A percentile compares a stretch with the other conserved stretches of the same genome.
phyloP scores from a whole-genome alignment of 805 yeast genomes.

The Scheffersomyces ergatensis region DNA sequence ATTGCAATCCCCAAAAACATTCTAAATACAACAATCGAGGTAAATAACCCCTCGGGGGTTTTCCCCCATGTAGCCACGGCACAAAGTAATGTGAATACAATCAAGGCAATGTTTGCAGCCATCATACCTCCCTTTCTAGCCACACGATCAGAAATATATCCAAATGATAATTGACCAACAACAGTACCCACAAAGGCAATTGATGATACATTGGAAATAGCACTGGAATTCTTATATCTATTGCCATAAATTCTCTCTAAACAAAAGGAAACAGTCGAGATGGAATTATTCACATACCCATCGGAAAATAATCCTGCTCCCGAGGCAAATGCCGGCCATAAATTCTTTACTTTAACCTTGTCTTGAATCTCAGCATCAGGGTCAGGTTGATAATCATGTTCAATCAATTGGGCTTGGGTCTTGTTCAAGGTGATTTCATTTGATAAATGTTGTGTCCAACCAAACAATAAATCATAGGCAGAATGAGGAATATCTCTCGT shows the following conservation, averaged over 20 bases:
- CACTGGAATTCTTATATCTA: slow-evolving; percentile 59
- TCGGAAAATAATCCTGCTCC: slow-evolving; percentile 95
- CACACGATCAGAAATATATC: slow-evolving; percentile 73
- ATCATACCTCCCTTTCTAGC: slow-evolving; percentile 86
- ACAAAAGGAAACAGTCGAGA: slow-evolving; percentile 74
- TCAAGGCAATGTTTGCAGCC: slow-evolving; percentile 69
- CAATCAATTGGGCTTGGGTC: slow-evolving; percentile 13
- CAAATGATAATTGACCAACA: slow-evolving; percentile 79
- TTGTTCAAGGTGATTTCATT: slow-evolving; percentile 44
- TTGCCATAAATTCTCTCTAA: slow-evolving; percentile 63
- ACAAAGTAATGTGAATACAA: slow-evolving; percentile 72
- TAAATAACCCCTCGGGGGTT: slow-evolving; percentile 71
- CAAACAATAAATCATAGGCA: slow-evolving; percentile 31
- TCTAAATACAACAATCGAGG: slow-evolving; percentile 80
- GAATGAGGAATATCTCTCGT: slow-evolving; percentile 53
- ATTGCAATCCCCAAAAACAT: slow-evolving; percentile 88
- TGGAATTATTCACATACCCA: slow-evolving; percentile 87
- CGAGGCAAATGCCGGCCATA: slow-evolving; percentile 72
- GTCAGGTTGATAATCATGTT: slow-evolving; percentile 15
- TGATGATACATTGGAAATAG: slow-evolving; percentile 77
- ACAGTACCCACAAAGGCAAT: slow-evolving; percentile 93
- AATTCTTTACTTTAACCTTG: slow-evolving; percentile 11
- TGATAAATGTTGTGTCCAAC: slow-evolving; percentile 40
- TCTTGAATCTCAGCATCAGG: slow-evolving; percentile 15
- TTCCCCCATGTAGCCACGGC: slow-evolving; percentile 85